Evolutionary conservation across 805 yeast species (phyloP), one percentile per base, ranked within the genome.

Genomic region (Ogataea pignaliae): DNA sequence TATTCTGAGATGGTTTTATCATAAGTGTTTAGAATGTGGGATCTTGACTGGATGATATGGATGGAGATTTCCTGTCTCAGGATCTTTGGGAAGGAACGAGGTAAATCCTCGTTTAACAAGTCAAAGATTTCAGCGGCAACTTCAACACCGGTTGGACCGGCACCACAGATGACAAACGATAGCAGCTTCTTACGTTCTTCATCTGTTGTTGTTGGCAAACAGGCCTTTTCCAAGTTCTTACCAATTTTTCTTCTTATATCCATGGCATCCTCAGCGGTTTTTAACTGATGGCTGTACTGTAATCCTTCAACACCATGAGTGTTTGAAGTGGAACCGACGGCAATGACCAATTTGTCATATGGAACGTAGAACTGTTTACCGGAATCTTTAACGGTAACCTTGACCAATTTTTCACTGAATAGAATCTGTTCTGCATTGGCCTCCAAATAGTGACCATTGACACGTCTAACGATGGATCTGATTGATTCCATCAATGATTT

Each of bases 141-240:
- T 58, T 81, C 88, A 31, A 79, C 85, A 53, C 88, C 88, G 1
- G 88, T 81, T 43, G 88, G 86, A 36, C 88, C 88, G 47, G 87
- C 88, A 48, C 88, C 88, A 60, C 86, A 81, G 30, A 81, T 75
- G 12, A 81, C 85, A 60, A 81, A 81, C 41, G 81, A 75, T 38
- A 82, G 67, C 47, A 82, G 60, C 45, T 72, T 73, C 54, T 77
- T 78, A 51, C 87, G 75, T 55, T 81, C 85, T 37, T 72, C 83
- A 50, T 78, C 83, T 1, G 80, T 48, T 0, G 85, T 79, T 0
- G 85, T 76, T 42, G 87, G 87, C 50, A 82, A 64, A 50, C 84
- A 75, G 2, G 88, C 87, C 45, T 62, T 66, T 56, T 82, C 88
- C 43, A 82, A 64, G 47, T 78, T 71, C 26, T 67, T 64, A 34